Percentiles rank a stretch among this genome's conserved stretches.
These are phyloP conservation scores for Apiospora saccharicola DNA, from an alignment of 2,329 filamentous ascomycete genomes.

Conservation along the genomic window DNA sequence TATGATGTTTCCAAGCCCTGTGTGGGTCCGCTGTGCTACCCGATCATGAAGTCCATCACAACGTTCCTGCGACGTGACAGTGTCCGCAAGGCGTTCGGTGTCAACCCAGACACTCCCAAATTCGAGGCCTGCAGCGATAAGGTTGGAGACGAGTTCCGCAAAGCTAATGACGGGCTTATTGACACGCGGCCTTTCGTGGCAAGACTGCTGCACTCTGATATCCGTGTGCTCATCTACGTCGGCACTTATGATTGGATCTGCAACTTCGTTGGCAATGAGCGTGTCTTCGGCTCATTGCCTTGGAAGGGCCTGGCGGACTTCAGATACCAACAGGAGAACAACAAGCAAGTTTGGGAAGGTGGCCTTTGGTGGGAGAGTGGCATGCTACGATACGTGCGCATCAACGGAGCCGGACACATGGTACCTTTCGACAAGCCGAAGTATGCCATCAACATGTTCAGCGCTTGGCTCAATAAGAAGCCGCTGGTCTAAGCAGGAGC, in stretches of 20 bases:
- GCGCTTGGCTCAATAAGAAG: slow-evolving; percentile 15
- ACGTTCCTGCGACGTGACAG: slow-evolving; percentile 35
- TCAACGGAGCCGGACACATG: slow-evolving; percentile 26
- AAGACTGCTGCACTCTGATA: slow-evolving; percentile 44
- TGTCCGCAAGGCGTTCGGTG: slow-evolving; percentile 32
- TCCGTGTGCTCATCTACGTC: slow-evolving; percentile 49
- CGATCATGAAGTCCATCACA: slow-evolving; percentile 35
- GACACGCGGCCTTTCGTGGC: slow-evolving; percentile 42
- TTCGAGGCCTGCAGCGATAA: slow-evolving; percentile 27
- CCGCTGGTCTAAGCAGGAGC: neutral
- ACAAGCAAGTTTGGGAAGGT: slow-evolving; percentile 26
- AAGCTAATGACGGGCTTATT: slow-evolving; percentile 41
- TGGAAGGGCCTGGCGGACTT: slow-evolving; percentile 36
- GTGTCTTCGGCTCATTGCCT: slow-evolving; percentile 31
- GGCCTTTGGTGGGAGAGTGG: slow-evolving; percentile 32
- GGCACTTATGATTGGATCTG: slow-evolving; percentile 50
- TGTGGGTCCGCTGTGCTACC: slow-evolving; percentile 49
- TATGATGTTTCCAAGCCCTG: slow-evolving; percentile 52
- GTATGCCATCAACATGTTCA: slow-evolving; percentile 19
- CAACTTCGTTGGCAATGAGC: slow-evolving; percentile 47
- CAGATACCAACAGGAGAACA: slow-evolving; percentile 26
- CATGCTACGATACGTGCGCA: slow-evolving; percentile 31
- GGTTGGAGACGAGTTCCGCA: slow-evolving; percentile 43
- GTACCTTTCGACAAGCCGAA: slow-evolving; percentile 27
- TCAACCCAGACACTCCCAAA: slow-evolving; percentile 30